Percentiles rank a stretch among this genome's conserved stretches.
Evolutionary conservation across 2,329 filamentous ascomycete species (phyloP).

Genomic region (Talaromyces sp.): DNA sequence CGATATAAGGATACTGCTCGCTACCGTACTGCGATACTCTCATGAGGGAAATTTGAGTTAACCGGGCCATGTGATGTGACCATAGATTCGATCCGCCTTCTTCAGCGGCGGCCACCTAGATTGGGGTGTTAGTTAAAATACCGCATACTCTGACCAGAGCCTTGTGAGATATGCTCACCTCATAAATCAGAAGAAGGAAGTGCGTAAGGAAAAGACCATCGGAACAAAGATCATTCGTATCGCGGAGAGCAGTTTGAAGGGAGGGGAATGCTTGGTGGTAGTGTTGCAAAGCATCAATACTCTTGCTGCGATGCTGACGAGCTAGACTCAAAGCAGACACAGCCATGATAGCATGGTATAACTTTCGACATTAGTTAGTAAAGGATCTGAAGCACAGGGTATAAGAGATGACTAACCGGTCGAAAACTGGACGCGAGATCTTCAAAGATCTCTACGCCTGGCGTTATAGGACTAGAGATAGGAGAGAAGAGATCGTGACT

Average conservation of each 20-base stretch:
- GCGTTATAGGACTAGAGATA: conserved; percentile 20
- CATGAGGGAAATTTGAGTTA: conserved; percentile 47
- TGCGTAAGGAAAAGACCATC: conserved; percentile 55
- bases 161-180: conserved; percentile 34
- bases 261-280: conserved; percentile 51
- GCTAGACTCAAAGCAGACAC: conserved; percentile 51
- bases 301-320: conserved; percentile 41
- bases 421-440: conserved; percentile 46
- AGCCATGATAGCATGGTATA: conserved; percentile 55
- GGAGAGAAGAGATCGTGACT: conserved; percentile 18
- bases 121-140: background rate
- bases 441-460: conserved; percentile 43
- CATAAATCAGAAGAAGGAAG: conserved; percentile 54
- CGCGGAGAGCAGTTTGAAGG: conserved; percentile 42
- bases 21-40: conserved; percentile 39
- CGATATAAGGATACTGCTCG: conserved; percentile 47
- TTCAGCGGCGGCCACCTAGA: conserved; percentile 44
- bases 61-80: conserved; percentile 50
- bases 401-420: conserved; percentile 40
- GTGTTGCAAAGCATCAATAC: conserved; percentile 49
- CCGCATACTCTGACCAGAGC: no score
- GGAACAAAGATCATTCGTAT: conserved; percentile 48
- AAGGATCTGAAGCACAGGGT: background rate
- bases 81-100: conserved; percentile 47
- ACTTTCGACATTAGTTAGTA: conserved; percentile 30